phyloP scores from a whole-genome alignment of 495 filamentous ascomycete species.

The Clohesyomyces aquaticus region DNA sequence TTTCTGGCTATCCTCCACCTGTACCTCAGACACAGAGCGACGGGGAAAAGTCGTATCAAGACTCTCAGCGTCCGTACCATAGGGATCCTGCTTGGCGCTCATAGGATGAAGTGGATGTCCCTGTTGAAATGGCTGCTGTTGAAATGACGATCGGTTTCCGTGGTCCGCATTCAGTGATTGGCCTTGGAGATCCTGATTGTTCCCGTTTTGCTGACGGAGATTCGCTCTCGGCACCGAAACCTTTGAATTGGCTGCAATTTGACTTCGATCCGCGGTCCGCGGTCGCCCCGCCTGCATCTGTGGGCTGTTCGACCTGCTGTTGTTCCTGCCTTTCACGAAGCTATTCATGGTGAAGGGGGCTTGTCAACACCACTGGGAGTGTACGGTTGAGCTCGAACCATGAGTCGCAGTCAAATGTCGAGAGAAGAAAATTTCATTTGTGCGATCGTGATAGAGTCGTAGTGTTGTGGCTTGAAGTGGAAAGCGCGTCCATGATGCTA shows the following conservation, averaged over 20 bases:
- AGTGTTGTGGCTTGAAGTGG: slow-evolving; percentile 14
- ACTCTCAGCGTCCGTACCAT: slow-evolving; percentile 43
- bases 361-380: background rate
- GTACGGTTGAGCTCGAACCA: background rate
- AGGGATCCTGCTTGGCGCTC: slow-evolving; percentile 20
- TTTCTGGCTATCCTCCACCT: slow-evolving; percentile 22
- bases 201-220: slow-evolving; percentile 9
- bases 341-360: background rate
- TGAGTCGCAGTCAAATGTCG: background rate
- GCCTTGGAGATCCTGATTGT: background rate
- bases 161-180: background rate
- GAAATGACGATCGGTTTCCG: background rate
- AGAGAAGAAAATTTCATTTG: background rate
- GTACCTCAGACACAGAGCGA: slow-evolving; percentile 3
- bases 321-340: slow-evolving; percentile 1
- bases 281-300: background rate
- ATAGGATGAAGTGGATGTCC: background rate
- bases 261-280: slow-evolving; percentile 1
- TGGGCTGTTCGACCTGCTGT: background rate
- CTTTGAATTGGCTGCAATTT: slow-evolving; percentile 19
- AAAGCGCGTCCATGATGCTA: background rate
- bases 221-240: background rate
- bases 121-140: background rate
- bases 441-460: background rate
- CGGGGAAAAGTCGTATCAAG: slow-evolving; percentile 37